Conservation (phyloP, 2,329 filamentous ascomycete genomes). For the Nemania serpens region DNA sequence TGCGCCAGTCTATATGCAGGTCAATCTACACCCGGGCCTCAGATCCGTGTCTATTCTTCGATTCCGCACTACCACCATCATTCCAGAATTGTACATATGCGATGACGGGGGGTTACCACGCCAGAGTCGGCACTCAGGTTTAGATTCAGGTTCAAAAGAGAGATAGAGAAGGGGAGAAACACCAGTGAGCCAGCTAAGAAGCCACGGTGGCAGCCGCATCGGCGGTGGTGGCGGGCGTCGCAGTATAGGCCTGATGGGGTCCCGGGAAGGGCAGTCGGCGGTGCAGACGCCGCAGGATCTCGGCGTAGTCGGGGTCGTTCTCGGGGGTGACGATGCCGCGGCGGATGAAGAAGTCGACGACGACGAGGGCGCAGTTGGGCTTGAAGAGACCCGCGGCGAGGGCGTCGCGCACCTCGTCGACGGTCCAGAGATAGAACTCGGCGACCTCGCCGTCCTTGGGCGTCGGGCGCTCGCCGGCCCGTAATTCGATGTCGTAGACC, state of each 20-base stretch:
- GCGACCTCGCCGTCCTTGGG: slow-evolving; percentile 91
- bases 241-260: slow-evolving; percentile 50
- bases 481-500: slow-evolving; percentile 85
- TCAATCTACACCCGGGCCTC: slow-evolving; percentile 16
- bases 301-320: slow-evolving; percentile 77
- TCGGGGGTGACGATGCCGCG: slow-evolving; percentile 79
- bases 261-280: slow-evolving; percentile 81
- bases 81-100: slow-evolving; percentile 18
- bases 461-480: slow-evolving; percentile 67
- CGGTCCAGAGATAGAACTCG: slow-evolving; percentile 75
- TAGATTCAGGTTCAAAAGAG: neutral
- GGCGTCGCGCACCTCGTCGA: slow-evolving; percentile 75
- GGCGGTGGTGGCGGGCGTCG: slow-evolving; percentile 1
- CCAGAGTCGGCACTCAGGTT: no score
- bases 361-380: slow-evolving; percentile 83
- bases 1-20: slow-evolving; percentile 23
- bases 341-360: slow-evolving; percentile 88
- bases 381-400: slow-evolving; percentile 81
- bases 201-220: slow-evolving; percentile 28
- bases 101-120: neutral
- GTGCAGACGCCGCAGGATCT: slow-evolving; percentile 77
- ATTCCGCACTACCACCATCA: slow-evolving; percentile 5
- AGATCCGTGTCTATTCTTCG: slow-evolving; percentile 1
- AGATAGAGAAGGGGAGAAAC: neutral
- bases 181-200: slow-evolving; percentile 12